phyloP scores from a whole-genome alignment of 1,139 yeast genomes.

The Candida tropicalis region DNA sequence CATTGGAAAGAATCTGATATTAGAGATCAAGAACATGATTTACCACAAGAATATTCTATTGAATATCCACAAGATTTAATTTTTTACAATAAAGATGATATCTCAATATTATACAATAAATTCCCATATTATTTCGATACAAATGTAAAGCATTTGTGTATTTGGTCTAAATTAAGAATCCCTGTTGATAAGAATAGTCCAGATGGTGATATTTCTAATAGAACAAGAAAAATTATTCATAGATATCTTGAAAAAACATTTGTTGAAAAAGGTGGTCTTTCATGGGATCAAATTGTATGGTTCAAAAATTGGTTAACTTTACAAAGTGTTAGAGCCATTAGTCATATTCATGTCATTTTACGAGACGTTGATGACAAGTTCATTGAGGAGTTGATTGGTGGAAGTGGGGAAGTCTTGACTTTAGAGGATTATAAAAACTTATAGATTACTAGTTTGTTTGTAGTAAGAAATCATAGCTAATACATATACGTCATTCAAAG shows the following conservation, averaged over 20 bases:
- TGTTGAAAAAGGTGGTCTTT: conserved; percentile 33
- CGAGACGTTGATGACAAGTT: conserved; percentile 32
- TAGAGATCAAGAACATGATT: conserved; percentile 24
- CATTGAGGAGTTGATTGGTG: conserved; percentile 22
- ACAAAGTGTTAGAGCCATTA: conserved; percentile 59
- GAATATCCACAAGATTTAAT: conserved; percentile 15
- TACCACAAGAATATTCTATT: conserved; percentile 17
- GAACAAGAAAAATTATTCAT: conserved; percentile 39
- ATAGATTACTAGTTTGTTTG: neutral
- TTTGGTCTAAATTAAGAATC: conserved; percentile 44
- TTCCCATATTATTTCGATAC: conserved; percentile 46
- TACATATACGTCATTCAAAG: too few relatives aligned
- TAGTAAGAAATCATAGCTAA: too few relatives aligned
- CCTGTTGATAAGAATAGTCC: conserved; percentile 34
- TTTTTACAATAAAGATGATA: conserved; percentile 23
- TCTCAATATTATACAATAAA: conserved; percentile 41
- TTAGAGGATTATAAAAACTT: conserved; percentile 21
- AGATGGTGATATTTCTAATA: conserved; percentile 47
- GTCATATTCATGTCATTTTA: conserved; percentile 61
- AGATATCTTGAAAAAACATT: conserved; percentile 48
- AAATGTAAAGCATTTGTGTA: conserved; percentile 42
- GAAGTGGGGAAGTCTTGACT: conserved; percentile 24
- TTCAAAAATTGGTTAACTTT: conserved; percentile 63
- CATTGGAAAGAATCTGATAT: conserved; percentile 34
- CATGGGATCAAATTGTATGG: conserved; percentile 52